Evolutionary conservation across 2,329 filamentous ascomycete genomes (phyloP).

Genomic region (Neonectria coccinea): DNA sequence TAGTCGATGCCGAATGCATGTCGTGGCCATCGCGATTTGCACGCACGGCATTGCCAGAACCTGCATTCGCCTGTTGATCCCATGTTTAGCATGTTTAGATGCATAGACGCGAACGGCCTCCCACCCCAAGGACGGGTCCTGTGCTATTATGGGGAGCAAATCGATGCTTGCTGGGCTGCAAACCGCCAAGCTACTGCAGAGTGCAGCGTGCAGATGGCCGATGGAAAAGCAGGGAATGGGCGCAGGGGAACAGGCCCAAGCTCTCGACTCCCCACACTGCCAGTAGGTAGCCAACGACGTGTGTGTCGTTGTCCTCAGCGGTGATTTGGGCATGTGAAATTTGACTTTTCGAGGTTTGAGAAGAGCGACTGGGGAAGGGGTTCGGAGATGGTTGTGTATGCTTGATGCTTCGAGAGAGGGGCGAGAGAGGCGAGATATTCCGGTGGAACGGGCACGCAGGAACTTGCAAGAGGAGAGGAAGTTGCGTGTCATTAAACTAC

Average conservation of each 20-base stretch:
- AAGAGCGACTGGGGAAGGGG: conserved; percentile 3
- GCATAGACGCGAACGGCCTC: conserved; percentile 33
- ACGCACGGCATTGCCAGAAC: not conserved
- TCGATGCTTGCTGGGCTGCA: conserved; percentile 17
- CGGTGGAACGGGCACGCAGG: not conserved
- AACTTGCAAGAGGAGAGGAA: conserved; percentile 3
- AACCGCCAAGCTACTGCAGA: conserved; percentile 25
- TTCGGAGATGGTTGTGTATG: conserved; percentile 12
- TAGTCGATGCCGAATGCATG: not conserved
- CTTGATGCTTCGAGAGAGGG: conserved; percentile 14
- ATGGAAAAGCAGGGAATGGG: conserved; percentile 19
- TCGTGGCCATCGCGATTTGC: conserved; percentile 4
- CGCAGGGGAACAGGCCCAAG: conserved; percentile 23
- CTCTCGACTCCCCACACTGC: conserved; percentile 22
- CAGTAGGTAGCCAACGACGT: conserved; percentile 20
- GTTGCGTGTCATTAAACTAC: not conserved
- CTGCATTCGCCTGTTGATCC: conserved; percentile 18
- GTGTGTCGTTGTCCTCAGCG: conserved; percentile 9
- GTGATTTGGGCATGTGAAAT: conserved; percentile 14
- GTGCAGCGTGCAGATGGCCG: conserved; percentile 13
- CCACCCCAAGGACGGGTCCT: conserved; percentile 18
- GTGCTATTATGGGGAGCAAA: conserved; percentile 27
- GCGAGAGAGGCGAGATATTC: not conserved
- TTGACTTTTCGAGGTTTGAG: conserved; percentile 5
- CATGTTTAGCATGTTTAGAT: conserved; percentile 13